Conservation (phyloP, 2,329 filamentous ascomycete genomes). For the Fusarium chuoi region DNA sequence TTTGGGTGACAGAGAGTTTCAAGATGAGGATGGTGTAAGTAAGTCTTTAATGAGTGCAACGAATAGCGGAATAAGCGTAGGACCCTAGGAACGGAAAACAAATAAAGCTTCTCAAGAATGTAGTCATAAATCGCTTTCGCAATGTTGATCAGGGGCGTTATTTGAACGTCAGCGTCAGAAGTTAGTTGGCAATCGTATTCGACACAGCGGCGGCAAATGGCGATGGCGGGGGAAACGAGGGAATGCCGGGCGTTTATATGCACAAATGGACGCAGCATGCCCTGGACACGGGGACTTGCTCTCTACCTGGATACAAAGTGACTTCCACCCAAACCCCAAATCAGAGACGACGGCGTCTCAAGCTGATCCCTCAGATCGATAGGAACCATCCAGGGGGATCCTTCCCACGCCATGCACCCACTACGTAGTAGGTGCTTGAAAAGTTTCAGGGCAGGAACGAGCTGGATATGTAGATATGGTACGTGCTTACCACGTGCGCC, state of each 20-base stretch:
- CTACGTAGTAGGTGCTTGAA: neutral
- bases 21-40: conserved; percentile 1
- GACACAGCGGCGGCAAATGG: conserved; percentile 37
- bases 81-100: neutral
- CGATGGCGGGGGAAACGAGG: conserved; percentile 45
- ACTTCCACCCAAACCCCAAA: conserved; percentile 25
- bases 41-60: conserved; percentile 1
- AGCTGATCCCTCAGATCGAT: conserved; percentile 21
- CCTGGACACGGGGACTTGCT: conserved; percentile 33
- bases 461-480: neutral
- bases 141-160: conserved; percentile 18
- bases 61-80: neutral
- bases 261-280: conserved; percentile 38
- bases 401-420: conserved; percentile 1
- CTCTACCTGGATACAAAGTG: neutral
- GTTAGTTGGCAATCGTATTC: conserved; percentile 38
- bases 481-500: conserved; percentile 22
- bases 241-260: conserved; percentile 62
- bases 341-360: conserved; percentile 33
- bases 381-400: conserved; percentile 19
- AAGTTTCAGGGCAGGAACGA: conserved; percentile 17
- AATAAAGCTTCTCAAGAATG: conserved; percentile 1
- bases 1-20: neutral
- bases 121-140: conserved; percentile 8
- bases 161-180: conserved; percentile 2